Conservation (phyloP, 1,284 basidiomycete genomes). For the Mycena citricolor region DNA sequence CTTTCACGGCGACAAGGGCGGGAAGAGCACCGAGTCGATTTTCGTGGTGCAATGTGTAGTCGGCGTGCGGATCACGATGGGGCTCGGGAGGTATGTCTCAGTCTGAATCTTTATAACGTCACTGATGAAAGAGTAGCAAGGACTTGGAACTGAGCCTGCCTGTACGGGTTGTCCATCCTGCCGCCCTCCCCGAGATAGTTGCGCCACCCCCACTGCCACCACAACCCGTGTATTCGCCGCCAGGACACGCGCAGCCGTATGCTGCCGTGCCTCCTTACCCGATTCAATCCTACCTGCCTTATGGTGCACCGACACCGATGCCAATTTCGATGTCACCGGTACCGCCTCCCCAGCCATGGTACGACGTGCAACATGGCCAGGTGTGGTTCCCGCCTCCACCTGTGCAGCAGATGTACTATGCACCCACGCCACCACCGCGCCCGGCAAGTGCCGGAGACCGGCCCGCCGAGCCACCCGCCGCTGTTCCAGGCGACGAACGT, state of each 20-base stretch:
- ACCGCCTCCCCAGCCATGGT: conserved; percentile 37
- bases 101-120: conserved; percentile 17
- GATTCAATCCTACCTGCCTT: conserved; percentile 18
- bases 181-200: conserved; percentile 46
- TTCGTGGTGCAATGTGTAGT: conserved; percentile 65
- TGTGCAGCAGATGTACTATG: conserved; percentile 33
- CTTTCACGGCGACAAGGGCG: conserved; percentile 42
- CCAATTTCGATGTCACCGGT: conserved; percentile 37
- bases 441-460: conserved; percentile 33
- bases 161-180: conserved; percentile 61
- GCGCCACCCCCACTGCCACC: conserved; percentile 26
- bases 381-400: conserved; percentile 47
- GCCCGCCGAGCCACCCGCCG: conserved; percentile 4
- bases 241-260: conserved; percentile 15
- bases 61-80: conserved; percentile 58
- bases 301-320: conserved; percentile 15
- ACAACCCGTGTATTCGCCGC: conserved; percentile 20
- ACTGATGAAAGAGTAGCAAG: conserved; percentile 50
- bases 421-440: conserved; percentile 34
- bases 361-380: conserved; percentile 41
- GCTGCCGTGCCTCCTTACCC: conserved; percentile 16
- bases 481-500: conserved; percentile 45
- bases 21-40: conserved; percentile 45
- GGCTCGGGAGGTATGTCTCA: conserved; percentile 54
- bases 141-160: conserved; percentile 66